Conservation (phyloP, 176 grass and related monocot genomes). For the Raddia guianensis region DNA sequence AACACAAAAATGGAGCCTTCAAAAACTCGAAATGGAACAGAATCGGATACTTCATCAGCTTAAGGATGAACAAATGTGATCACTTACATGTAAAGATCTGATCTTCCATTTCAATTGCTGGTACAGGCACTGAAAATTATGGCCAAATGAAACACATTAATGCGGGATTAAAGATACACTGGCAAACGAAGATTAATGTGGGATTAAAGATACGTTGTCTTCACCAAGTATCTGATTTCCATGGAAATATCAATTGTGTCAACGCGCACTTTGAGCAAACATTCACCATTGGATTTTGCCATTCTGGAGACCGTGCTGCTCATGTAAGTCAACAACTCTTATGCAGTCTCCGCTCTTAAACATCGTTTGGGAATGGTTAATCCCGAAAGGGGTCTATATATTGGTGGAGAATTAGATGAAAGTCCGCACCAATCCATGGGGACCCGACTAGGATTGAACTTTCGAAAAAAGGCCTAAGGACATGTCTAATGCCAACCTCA, state of each 20-base stretch:
- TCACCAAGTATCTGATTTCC: constrained; percentile 9
- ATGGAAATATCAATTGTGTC: neutral
- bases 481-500: too few species aligned
- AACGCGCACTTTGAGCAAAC: neutral
- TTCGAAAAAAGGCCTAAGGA: too few species aligned
- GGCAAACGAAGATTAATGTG: neutral
- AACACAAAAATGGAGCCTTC: neutral
- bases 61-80: constrained; percentile 31
- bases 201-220: constrained; percentile 32
- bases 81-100: constrained; percentile 81
- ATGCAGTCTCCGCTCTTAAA: constrained; percentile 56
- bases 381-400: too few species aligned
- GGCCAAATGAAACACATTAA: constrained; percentile 27
- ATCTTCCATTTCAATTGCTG: constrained; percentile 90
- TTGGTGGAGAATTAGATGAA: too few species aligned
- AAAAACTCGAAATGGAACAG: constrained; percentile 11
- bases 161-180: constrained; percentile 1
- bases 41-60: constrained; percentile 24
- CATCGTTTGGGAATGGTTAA: too few species aligned
- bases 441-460: too few species aligned
- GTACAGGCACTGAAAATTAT: constrained; percentile 75
- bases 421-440: too few species aligned
- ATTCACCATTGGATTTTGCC: neutral
- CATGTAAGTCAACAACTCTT: constrained; percentile 40
- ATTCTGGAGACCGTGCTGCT: constrained; percentile 42